Percentiles rank a stretch among this genome's conserved stretches.
Evolutionary conservation across 2,329 filamentous ascomycete genomes (phyloP).

Genomic region (Talaromyces sp.): DNA sequence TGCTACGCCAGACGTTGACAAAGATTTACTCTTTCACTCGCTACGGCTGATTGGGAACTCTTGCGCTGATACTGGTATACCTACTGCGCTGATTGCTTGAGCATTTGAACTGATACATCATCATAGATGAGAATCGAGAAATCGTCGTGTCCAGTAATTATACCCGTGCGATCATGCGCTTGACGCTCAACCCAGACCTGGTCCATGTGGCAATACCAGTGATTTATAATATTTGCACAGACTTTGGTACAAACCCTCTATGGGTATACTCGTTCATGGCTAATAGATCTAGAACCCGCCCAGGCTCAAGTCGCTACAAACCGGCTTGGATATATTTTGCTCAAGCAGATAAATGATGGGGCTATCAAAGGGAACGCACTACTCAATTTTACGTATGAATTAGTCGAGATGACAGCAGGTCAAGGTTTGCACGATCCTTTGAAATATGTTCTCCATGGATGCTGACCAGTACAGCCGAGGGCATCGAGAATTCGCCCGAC

Average conservation of each 20-base stretch:
- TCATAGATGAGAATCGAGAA: constrained; percentile 41
- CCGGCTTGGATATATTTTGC: constrained; percentile 35
- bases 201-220: constrained; percentile 42
- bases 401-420: constrained; percentile 39
- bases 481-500: constrained; percentile 34
- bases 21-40: constrained; percentile 37
- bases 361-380: constrained; percentile 33
- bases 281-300: constrained; percentile 37
- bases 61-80: constrained; percentile 44
- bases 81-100: background rate
- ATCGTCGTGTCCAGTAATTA: constrained; percentile 40
- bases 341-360: constrained; percentile 35
- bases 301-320: constrained; percentile 39
- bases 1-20: constrained; percentile 30
- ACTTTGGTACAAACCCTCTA: constrained; percentile 35
- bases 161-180: constrained; percentile 37
- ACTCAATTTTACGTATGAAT: constrained; percentile 38
- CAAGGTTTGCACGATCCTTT: constrained; percentile 31
- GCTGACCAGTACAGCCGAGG: constrained; percentile 28
- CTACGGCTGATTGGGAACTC: constrained; percentile 45
- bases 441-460: background rate
- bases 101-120: constrained; percentile 18
- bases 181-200: constrained; percentile 34
- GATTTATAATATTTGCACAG: constrained; percentile 46
- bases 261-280: background rate